These are phyloP conservation scores for Cucumis melo DNA, from an alignment of 306 rosid genomes.

Conservation along the genomic window DNA sequence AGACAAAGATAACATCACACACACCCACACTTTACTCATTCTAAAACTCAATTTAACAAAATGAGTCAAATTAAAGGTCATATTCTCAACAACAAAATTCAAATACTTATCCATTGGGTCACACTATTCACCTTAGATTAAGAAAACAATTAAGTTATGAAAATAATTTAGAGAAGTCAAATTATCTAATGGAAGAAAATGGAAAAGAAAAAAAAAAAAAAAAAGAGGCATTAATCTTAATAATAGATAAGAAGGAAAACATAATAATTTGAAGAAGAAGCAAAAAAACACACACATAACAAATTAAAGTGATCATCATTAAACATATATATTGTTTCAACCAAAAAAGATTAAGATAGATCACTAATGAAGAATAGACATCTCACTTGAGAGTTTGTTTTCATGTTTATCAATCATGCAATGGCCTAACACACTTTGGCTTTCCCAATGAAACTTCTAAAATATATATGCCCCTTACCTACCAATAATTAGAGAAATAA, in stretches of 20 bases:
- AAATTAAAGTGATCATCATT: not conserved
- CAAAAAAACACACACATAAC: not conserved
- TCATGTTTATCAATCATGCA: not conserved
- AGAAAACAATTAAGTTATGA: not conserved
- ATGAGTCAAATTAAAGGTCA: not conserved
- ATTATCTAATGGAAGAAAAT: not conserved
- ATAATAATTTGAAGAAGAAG: not conserved
- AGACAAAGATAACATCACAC: too few species aligned
- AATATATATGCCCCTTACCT: not conserved
- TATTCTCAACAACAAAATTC: not conserved
- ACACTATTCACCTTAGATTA: not conserved
- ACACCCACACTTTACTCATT: too few species aligned
- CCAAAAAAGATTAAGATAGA: not conserved
- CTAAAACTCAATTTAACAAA: too few species aligned
- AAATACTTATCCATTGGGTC: not conserved
- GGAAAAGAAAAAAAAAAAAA: not conserved
- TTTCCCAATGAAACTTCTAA: not conserved
- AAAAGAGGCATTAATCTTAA: not conserved
- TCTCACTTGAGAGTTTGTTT: constrained; percentile 4
- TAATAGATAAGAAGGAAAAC: not conserved
- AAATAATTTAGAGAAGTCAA: not conserved
- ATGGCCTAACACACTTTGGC: not conserved
- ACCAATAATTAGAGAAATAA: not conserved
- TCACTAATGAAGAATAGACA: not conserved
- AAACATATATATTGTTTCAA: not conserved